Base-by-base conservation (phyloP, 2,329 filamentous ascomycete species). In the Plenodomus lindquistii region DNA sequence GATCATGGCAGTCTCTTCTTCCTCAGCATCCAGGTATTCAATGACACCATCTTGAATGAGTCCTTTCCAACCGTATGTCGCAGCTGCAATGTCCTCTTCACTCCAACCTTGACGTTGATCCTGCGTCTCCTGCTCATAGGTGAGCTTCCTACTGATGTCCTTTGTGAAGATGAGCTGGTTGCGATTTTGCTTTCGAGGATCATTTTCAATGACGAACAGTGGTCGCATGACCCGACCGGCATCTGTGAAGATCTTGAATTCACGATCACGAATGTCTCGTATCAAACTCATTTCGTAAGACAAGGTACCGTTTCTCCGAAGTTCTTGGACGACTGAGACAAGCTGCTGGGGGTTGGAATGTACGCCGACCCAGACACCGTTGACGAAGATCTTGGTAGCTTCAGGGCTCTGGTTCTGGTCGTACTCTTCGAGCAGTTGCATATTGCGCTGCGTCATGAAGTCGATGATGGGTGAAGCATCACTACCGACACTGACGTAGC, bases 1-100 rank as follows among this genome's bases (percentile, higher is more conserved):
- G 67, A 99, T 99, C 94, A 99, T 99, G 34, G 94, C 87, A 0
- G 91, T 96, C 73, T 99, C 95, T 71, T 99, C 94, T 78, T 99
- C 95, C 69, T 99, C 95, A 0, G 94, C 94, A 71, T 99, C 94
- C 10, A 99, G 83, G 66, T 97, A 97, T 70, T 99, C 94, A 31
- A 99, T 88, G 2, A 91, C 90, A 73, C 93, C 94, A 11, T 85
- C 83, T 48, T 87, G 84, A 37, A 96, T 85, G 35, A 99, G 79
- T 16, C 91, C 89, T 60, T 91, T 85, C 91, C 95, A 99, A 42
- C 91, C 92, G 65, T 89, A 93, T 61, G 86, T 88, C 22, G 79
- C 69, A 40, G 79, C 74, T 34, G 78, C 76, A 46, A 80, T 79
- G 49, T 86, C 81, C 58, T 85, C 81, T 36, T 80, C 77, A 82